Conservation (phyloP, 2,329 filamentous ascomycete genomes). For the Penicillium nordicum region DNA sequence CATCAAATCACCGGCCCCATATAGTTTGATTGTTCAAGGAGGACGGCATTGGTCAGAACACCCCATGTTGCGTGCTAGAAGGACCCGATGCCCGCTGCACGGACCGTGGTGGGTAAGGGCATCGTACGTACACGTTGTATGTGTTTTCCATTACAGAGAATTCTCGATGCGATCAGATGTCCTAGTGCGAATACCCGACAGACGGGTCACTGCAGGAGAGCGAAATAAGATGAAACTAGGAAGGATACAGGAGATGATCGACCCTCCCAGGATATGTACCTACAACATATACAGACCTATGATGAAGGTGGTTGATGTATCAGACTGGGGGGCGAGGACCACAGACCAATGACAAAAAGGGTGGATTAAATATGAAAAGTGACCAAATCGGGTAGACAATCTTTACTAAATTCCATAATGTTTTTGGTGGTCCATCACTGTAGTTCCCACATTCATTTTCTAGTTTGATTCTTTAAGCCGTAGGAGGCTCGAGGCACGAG, state of each 20-base stretch:
- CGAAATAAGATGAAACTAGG: slow-evolving; percentile 36
- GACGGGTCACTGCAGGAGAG: slow-evolving; percentile 34
- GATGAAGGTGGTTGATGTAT: slow-evolving; percentile 29
- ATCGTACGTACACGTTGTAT: slow-evolving; percentile 15
- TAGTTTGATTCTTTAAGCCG: neutral
- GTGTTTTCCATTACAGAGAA: slow-evolving; percentile 25
- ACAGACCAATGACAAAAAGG: slow-evolving; percentile 24
- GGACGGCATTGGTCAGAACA: slow-evolving; percentile 28
- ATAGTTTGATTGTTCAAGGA: slow-evolving; percentile 26
- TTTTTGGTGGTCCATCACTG: slow-evolving; percentile 16
- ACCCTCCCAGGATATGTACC: slow-evolving; percentile 23
- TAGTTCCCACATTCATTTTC: slow-evolving; percentile 7
- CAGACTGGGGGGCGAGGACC: slow-evolving; percentile 25
- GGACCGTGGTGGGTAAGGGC: slow-evolving; percentile 22
- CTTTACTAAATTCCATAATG: slow-evolving; percentile 18
- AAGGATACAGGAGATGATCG: slow-evolving; percentile 35
- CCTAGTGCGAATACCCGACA: slow-evolving; percentile 31
- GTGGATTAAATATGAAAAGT: neutral
- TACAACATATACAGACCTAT: slow-evolving; percentile 32
- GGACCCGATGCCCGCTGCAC: slow-evolving; percentile 23
- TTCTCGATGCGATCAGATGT: slow-evolving; percentile 31
- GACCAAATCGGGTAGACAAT: slow-evolving; percentile 12
- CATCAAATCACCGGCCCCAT: slow-evolving; percentile 21
- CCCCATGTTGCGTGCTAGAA: slow-evolving; percentile 30
- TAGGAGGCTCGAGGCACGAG: slow-evolving; percentile 25